Evolutionary conservation across 768 basidiomycete species (phyloP).

Genomic region (Udeniomyces megalosporus): DNA sequence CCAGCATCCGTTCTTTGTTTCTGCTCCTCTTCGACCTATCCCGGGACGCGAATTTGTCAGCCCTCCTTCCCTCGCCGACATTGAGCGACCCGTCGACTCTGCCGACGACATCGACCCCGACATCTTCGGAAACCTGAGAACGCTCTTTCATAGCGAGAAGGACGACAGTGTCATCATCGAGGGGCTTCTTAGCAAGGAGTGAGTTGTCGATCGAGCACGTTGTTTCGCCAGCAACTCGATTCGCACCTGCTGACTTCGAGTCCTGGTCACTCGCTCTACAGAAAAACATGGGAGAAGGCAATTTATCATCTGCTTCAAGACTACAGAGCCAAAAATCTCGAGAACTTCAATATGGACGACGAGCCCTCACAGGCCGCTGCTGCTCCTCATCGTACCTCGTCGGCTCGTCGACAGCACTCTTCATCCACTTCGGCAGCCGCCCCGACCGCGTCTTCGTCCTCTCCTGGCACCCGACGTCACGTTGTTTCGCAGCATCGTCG

Average conservation of each 20-base stretch:
- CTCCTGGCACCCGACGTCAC: constrained; percentile 1
- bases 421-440: not conserved
- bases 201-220: constrained; percentile 15
- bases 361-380: constrained; percentile 34
- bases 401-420: constrained; percentile 18
- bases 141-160: constrained; percentile 71
- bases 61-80: constrained; percentile 46
- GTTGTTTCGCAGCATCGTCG: constrained; percentile 11
- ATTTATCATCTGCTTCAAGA: constrained; percentile 79
- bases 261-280: constrained; percentile 17
- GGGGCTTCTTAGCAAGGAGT: constrained; percentile 32
- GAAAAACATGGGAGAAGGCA: constrained; percentile 85
- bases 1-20: constrained; percentile 59
- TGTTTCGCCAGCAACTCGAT: constrained; percentile 26
- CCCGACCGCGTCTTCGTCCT: not conserved
- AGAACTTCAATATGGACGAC: constrained; percentile 46
- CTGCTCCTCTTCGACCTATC: constrained; percentile 32
- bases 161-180: constrained; percentile 49
- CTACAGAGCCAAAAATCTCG: constrained; percentile 59
- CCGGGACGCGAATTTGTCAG: constrained; percentile 30
- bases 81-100: constrained; percentile 50
- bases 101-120: constrained; percentile 63
- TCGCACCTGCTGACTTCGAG: not conserved
- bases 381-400: not conserved
- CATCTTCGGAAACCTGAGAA: constrained; percentile 74